phyloP scores from a whole-genome alignment of 2,329 filamentous ascomycete species.

The Exophiala dermatitidis region DNA sequence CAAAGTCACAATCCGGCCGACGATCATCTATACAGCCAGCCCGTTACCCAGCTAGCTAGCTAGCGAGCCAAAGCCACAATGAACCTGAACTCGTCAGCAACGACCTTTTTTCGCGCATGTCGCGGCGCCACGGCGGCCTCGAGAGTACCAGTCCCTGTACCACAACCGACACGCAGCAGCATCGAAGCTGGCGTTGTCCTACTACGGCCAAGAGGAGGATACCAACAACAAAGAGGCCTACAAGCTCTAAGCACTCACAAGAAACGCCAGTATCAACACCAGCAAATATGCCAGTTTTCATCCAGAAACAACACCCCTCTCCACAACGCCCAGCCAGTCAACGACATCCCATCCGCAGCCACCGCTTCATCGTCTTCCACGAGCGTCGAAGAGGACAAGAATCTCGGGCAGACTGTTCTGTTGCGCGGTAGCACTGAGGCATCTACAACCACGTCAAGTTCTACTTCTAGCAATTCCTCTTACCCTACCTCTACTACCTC shows the following conservation, averaged over 20 bases:
- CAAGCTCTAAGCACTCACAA: too few species aligned
- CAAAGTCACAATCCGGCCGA: too few species aligned
- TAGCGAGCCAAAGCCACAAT: not conserved
- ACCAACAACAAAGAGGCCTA: too few species aligned
- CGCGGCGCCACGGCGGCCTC: not conserved
- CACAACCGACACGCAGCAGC: slow-evolving; percentile 1
- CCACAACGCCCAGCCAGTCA: slow-evolving; percentile 2
- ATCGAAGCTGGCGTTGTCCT: not conserved
- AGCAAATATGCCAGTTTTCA: slow-evolving; percentile 2
- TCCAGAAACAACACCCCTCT: not conserved
- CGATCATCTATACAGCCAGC: too few species aligned
- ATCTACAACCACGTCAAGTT: not conserved
- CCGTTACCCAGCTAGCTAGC: too few species aligned
- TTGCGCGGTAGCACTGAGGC: not conserved
- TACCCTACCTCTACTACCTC: not conserved
- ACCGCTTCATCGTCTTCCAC: not conserved
- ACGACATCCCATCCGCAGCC: not conserved
- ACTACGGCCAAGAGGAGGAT: not conserved
- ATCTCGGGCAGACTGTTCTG: not conserved
- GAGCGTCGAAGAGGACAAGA: not conserved
- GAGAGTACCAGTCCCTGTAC: not conserved
- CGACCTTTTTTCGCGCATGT: slow-evolving; percentile 15
- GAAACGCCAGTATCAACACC: not conserved
- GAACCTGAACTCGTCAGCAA: slow-evolving; percentile 8
- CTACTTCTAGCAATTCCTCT: not conserved